Evolutionary conservation across 495 filamentous ascomycete genomes (phyloP).

Genomic region (Aspergillus sclerotiicarbonarius): DNA sequence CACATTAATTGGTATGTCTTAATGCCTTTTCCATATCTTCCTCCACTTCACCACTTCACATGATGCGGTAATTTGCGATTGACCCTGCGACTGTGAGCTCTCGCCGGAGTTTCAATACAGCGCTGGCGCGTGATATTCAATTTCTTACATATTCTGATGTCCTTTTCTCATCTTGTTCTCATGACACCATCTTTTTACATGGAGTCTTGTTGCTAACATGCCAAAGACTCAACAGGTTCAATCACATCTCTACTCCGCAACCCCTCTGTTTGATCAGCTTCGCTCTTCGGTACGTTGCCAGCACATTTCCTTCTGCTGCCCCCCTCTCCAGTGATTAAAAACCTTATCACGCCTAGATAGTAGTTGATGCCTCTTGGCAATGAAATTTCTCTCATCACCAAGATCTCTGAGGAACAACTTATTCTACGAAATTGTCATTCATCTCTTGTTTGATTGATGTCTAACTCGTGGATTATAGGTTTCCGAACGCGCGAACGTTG

Average conservation of each 20-base stretch:
- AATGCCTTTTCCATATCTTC: background rate
- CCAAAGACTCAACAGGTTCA: conserved; percentile 20
- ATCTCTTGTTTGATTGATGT: conserved; percentile 19
- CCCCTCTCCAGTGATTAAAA: conserved; percentile 66
- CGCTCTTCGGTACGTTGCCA: conserved; percentile 22
- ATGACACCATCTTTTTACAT: conserved; percentile 14
- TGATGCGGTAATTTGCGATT: conserved; percentile 99
- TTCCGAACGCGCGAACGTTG: background rate
- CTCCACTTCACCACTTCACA: conserved; percentile 31
- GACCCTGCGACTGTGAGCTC: conserved; percentile 76
- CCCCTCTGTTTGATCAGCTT: background rate
- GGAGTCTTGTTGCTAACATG: conserved; percentile 27
- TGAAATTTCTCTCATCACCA: conserved; percentile 70
- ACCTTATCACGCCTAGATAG: conserved; percentile 73
- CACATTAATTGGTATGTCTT: conserved; percentile 27
- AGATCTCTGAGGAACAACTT: conserved; percentile 73
- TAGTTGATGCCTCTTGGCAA: conserved; percentile 69
- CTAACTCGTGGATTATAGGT: conserved; percentile 27
- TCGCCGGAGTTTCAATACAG: conserved; percentile 83
- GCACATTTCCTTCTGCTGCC: conserved; percentile 4
- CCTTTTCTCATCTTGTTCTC: conserved; percentile 13
- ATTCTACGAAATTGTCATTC: conserved; percentile 17
- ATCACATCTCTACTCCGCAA: background rate
- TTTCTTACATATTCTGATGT: conserved; percentile 98
- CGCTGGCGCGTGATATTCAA: conserved; percentile 73